Evolutionary conservation across 345 rosid species (phyloP).

Genomic region (Citrus inodora): DNA sequence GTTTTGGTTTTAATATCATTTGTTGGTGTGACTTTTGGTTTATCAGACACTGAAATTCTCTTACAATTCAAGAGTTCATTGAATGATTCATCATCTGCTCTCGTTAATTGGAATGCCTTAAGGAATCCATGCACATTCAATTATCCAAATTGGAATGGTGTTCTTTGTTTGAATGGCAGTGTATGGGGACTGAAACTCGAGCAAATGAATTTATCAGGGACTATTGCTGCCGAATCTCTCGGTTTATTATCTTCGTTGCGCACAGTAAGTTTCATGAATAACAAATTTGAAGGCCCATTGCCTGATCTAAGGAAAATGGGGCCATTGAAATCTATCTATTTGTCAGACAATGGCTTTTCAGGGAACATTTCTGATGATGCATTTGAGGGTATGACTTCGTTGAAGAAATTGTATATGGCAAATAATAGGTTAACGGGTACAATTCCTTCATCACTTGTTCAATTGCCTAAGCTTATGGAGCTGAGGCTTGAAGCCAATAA

Average conservation of each 20-base stretch:
- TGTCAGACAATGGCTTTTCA: slow-evolving; percentile 57
- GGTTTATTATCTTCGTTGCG: slow-evolving; percentile 37
- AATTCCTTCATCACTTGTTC: slow-evolving; percentile 51
- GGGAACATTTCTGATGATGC: slow-evolving; percentile 56
- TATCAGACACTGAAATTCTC: slow-evolving; percentile 30
- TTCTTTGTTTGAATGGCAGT: slow-evolving; percentile 40
- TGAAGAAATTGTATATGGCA: slow-evolving; percentile 58
- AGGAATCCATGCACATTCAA: slow-evolving; percentile 36
- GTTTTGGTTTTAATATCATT: slow-evolving; percentile 16
- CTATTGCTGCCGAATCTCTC: slow-evolving; percentile 41
- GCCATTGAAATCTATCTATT: slow-evolving; percentile 47
- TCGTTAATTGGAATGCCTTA: slow-evolving; percentile 41
- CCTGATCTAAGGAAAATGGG: slow-evolving; percentile 49
- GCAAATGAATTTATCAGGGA: slow-evolving; percentile 47
- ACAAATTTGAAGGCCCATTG: slow-evolving; percentile 46
- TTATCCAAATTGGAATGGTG: slow-evolving; percentile 52
- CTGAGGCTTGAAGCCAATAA: slow-evolving; percentile 64
- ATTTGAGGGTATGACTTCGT: slow-evolving; percentile 48
- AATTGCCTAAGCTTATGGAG: slow-evolving; percentile 53
- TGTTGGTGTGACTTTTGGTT: slow-evolving; percentile 16
- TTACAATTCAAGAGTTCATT: slow-evolving; percentile 5
- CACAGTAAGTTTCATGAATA: slow-evolving; percentile 68
- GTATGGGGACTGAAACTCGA: slow-evolving; percentile 71
- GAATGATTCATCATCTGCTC: slow-evolving; percentile 14
- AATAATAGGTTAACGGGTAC: slow-evolving; percentile 52